Evolutionary conservation across 2,329 filamentous ascomycete genomes (phyloP).

Genomic region (Alternaria ventricosa): DNA sequence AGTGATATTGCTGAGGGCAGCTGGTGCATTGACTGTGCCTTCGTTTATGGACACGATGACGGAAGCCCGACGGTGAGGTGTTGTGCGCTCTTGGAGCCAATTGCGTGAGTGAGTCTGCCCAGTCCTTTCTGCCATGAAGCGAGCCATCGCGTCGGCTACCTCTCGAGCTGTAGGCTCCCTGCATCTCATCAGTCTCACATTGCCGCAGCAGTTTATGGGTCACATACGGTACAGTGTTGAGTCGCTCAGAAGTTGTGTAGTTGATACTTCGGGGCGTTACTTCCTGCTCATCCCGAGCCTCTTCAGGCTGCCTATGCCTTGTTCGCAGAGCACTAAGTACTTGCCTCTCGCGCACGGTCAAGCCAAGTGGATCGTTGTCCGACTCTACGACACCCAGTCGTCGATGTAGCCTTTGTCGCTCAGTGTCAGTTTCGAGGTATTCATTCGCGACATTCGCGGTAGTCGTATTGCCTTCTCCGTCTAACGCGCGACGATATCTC

Average conservation of each 20-base stretch:
- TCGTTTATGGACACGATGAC: constrained; percentile 47
- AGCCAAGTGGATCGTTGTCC: constrained; percentile 54
- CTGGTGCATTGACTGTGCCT: constrained; percentile 30
- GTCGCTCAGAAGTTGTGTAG: constrained; percentile 44
- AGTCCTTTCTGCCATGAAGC: constrained; percentile 29
- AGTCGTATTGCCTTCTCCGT: constrained; percentile 46
- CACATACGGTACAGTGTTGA: constrained; percentile 36
- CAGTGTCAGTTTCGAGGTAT: constrained; percentile 51
- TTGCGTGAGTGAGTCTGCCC: constrained; percentile 24
- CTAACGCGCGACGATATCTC: constrained; percentile 50
- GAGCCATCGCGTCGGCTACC: constrained; percentile 27
- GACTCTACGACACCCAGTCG: constrained; percentile 48
- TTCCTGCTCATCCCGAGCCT: constrained; percentile 46
- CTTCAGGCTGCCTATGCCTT: constrained; percentile 50
- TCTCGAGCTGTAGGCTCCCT: constrained; percentile 28
- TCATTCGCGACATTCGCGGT: constrained; percentile 51
- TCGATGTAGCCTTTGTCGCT: constrained; percentile 40
- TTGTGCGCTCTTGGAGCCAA: constrained; percentile 26
- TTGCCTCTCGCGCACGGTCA: constrained; percentile 55
- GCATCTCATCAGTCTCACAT: constrained; percentile 3
- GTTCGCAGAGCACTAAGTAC: constrained; percentile 55
- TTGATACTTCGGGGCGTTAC: constrained; percentile 51
- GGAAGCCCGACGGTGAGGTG: constrained; percentile 50
- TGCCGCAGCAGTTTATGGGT: constrained; percentile 6
- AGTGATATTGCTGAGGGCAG: constrained; percentile 34